Base-by-base conservation (phyloP, 257 asterid genomes). In the Ilex aquifolium region DNA sequence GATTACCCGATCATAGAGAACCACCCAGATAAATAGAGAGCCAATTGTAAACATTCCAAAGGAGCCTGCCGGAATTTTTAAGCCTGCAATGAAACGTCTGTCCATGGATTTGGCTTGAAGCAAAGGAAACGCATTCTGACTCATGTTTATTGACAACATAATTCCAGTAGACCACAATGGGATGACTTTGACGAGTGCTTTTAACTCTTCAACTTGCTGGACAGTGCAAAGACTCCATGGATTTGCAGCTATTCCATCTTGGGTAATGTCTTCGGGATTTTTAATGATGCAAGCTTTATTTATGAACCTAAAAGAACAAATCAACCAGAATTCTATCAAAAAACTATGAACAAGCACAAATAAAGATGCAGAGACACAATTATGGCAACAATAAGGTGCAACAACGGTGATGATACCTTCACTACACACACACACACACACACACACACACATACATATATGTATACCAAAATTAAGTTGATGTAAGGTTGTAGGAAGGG, bases 81-180 rank as follows among this genome's bases (percentile, higher is more conserved):
- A 76, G 70, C 51, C 61, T 31, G 88, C 62, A 7, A 77, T 65
- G 53, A 86, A 31, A 50, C 82, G 91, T 48, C 95, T 68, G 21
- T 84, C 64, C 91, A 86, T 84, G 9, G 91, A 74, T 57, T 57
- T 80, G 31, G 95, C 95, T 71, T 82, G 95, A 57, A 86, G 73
- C n/a, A 76, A 7, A 10, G 84, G 85, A 40, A 78, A 79, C 3
- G 91, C 44, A 51, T 55, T 72, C 31, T 86, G 95, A 77, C 87
- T 74, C 16, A 77, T 58, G 79, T 82, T 86, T 44, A 86, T 63
- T 4, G 85, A 73, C 12, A 82, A 30, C 78, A 86, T 80, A 61
- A 86, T 78, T 54, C 91, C 95, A 0, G 95, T 80, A 0, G 95
- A 86, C 95, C 95, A 86, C 13, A 86, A 2, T 8, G 91, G 95